A percentile compares a stretch with the other conserved stretches of the same genome.
These are phyloP conservation scores for Bretziella fagacearum DNA, from an alignment of 2,329 filamentous ascomycete genomes.

Conservation along the genomic window DNA sequence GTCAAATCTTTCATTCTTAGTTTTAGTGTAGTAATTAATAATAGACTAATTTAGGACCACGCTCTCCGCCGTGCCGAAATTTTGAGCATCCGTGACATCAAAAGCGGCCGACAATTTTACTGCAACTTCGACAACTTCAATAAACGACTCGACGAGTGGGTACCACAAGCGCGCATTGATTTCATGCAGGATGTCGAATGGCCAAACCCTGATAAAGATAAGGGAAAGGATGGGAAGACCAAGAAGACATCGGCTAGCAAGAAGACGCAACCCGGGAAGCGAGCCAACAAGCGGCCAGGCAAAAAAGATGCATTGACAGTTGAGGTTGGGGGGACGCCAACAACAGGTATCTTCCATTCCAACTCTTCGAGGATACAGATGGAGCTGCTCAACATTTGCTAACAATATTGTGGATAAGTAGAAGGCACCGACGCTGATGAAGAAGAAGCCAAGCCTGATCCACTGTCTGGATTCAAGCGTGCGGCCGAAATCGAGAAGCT, in stretches of 20 bases:
- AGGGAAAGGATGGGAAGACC: conserved; percentile 56
- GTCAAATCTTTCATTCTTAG: too few species aligned
- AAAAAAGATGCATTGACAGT: conserved; percentile 39
- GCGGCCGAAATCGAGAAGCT: conserved; percentile 95
- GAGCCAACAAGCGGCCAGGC: conserved; percentile 35
- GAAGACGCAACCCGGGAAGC: conserved; percentile 43
- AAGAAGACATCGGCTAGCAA: conserved; percentile 48
- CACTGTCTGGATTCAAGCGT: conserved; percentile 43
- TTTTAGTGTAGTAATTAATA: too few species aligned
- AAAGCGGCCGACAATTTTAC: conserved; percentile 78
- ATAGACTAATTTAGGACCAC: conserved; percentile 37
- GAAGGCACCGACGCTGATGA: conserved; percentile 39
- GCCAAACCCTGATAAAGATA: conserved; percentile 77
- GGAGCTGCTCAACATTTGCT: too few species aligned
- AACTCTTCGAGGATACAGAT: too few species aligned
- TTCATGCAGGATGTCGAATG: conserved; percentile 86
- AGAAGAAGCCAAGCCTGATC: conserved; percentile 17
- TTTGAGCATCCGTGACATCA: conserved; percentile 79
- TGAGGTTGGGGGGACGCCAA: conserved; percentile 32
- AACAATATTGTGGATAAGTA: background rate
- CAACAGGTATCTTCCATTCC: too few species aligned
- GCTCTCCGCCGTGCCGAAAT: conserved; percentile 86
- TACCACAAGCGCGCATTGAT: conserved; percentile 66
- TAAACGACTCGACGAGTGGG: conserved; percentile 74
- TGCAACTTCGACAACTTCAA: conserved; percentile 99